Conservation (phyloP, 305 asterid species). For the Rubia peregrina region DNA sequence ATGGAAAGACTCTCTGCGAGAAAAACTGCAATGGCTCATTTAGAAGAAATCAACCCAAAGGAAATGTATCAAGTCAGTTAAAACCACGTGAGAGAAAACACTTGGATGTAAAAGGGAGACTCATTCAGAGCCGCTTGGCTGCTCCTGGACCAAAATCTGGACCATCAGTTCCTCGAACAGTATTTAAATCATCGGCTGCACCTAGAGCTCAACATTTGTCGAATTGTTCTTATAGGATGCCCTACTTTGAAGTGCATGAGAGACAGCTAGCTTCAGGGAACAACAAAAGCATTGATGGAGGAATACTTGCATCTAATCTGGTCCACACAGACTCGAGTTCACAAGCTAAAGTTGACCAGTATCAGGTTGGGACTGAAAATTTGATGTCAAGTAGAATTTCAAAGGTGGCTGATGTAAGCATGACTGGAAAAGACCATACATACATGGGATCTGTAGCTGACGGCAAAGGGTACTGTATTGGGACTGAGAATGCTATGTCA, state of each 20-base stretch:
- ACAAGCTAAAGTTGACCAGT: conserved; percentile 1
- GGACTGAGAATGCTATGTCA: background rate
- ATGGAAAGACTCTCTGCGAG: conserved; percentile 21
- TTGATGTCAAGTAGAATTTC: background rate
- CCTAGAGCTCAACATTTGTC: background rate
- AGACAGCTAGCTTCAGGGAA: background rate
- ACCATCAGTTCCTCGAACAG: conserved; percentile 15
- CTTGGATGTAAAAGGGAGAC: conserved; percentile 1
- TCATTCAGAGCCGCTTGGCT: conserved; percentile 13
- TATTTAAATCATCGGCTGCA: conserved; percentile 12
- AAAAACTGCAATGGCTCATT: conserved; percentile 6
- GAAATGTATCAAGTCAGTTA: conserved; percentile 2
- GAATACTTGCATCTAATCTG: background rate
- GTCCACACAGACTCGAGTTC: background rate
- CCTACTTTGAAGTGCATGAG: conserved; percentile 20
- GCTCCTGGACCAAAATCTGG: conserved; percentile 17
- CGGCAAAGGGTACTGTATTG: background rate
- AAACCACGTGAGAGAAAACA: background rate
- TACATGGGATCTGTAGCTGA: background rate
- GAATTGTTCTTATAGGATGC: conserved; percentile 5
- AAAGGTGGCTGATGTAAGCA: background rate
- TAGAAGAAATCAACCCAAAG: conserved; percentile 2
- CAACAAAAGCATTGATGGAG: background rate
- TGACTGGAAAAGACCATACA: background rate
- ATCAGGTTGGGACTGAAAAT: conserved; percentile 5